Conservation (phyloP, 805 yeast genomes). For the Yamadazyma sp. region DNA sequence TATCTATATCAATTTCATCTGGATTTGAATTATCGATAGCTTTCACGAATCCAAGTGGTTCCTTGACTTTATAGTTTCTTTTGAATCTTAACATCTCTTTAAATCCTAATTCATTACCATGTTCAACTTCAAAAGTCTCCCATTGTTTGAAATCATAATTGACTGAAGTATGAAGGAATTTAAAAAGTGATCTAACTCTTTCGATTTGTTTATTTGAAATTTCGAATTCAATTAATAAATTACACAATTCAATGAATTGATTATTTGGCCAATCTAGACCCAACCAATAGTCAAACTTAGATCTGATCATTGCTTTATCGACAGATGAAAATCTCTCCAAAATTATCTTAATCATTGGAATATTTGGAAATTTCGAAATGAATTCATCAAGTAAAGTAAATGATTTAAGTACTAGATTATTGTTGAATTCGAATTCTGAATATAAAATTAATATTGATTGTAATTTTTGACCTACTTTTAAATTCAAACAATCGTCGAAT, state of each 20-base stretch:
- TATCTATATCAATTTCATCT: conserved; percentile 60
- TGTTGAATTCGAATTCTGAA: conserved; percentile 57
- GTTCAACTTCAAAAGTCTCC: conserved; percentile 68
- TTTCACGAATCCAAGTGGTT: conserved; percentile 50
- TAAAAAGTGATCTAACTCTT: conserved; percentile 63
- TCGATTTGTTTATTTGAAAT: conserved; percentile 44
- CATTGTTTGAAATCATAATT: conserved; percentile 37
- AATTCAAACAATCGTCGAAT: conserved; percentile 52
- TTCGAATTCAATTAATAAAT: conserved; percentile 60
- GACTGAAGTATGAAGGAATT: conserved; percentile 28
- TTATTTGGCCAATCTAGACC: conserved; percentile 20
- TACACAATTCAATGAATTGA: conserved; percentile 26
- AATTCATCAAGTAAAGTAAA: conserved; percentile 20
- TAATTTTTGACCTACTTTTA: conserved; percentile 31
- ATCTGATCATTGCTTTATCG: conserved; percentile 8
- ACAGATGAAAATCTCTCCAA: conserved; percentile 2
- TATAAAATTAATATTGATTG: conserved; percentile 53
- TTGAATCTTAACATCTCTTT: conserved; percentile 70
- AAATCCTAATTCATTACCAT: conserved; percentile 70
- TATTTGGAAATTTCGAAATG: conserved; percentile 9
- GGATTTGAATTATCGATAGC: conserved; percentile 41
- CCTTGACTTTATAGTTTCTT: conserved; percentile 34
- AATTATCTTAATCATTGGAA: conserved; percentile 7
- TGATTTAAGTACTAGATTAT: conserved; percentile 51
- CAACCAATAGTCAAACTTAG: conserved; percentile 18